Base-by-base conservation (phyloP, 2,329 filamentous ascomycete species). In the Penicillium paneum region DNA sequence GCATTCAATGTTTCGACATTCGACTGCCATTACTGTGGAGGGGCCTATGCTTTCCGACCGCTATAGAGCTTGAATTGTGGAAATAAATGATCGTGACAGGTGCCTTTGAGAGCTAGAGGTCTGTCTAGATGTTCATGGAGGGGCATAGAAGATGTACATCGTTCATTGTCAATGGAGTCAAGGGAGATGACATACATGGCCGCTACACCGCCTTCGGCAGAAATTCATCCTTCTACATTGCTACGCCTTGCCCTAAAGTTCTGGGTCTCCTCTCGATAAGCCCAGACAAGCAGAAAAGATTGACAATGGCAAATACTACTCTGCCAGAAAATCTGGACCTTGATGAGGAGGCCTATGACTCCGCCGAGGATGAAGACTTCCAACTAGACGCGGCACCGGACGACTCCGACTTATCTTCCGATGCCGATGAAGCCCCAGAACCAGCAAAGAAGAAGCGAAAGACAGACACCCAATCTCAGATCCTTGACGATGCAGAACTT, bases 361-460 rank as follows among this genome's bases (percentile, higher is more conserved):
- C 72, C 17, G 67, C 66, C 24, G 71, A 73, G 50, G 72, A 74
- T 58, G 70, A 72, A 58, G 72, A 72, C 54, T 74, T 74, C 47
- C 61, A 72, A 43, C 56, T 73, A 36, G 72, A 73, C 36, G 63
- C 58, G 8, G 66, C 55, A 12, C 66, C 65, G 52, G 70, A 69
- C n/a, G 69, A 71, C 15, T 71, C 67, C n/a, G 69, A 69, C 32
- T 40, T 67, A 17, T 70, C 67, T 26, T 70, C 67, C 15, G 63
- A 63, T 34, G 71, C 72, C 3, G 73, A 74, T 2, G 65, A 65
- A 28, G 13, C 53, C 15, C 52, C 64, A 21, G 66, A 66, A 36
- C 67, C 72, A 2, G 68, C 67, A 19, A 77, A 74, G 53, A 71
- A 73, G 54, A 78, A 75, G 55, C 68, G 60, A 60, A 75, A 66